A percentile compares a stretch with the other conserved stretches of the same genome.
phyloP scores from a whole-genome alignment of 2,329 filamentous ascomycete genomes.

The Clonostachys rosea region DNA sequence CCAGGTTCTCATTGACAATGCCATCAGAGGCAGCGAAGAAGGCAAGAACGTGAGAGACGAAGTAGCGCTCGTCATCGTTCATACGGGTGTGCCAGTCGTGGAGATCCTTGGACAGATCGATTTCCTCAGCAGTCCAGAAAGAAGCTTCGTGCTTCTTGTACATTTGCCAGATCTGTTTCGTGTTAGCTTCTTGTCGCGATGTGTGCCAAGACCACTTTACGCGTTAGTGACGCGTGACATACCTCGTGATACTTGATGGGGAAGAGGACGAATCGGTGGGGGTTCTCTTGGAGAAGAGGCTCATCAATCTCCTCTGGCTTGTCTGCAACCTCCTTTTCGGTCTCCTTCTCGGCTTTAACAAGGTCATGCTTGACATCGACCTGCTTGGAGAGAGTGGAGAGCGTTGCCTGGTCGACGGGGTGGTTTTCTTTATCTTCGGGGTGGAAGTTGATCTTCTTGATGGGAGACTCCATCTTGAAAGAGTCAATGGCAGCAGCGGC shows the following conservation, averaged over 20 bases:
- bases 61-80: conserved; percentile 96
- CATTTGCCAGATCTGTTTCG: conserved; percentile 93
- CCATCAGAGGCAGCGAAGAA: conserved; percentile 99
- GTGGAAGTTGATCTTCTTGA: conserved; percentile 84
- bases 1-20: conserved; percentile 98
- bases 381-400: conserved; percentile 47
- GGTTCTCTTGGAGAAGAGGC: conserved; percentile 92
- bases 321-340: conserved; percentile 36
- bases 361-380: conserved; percentile 55
- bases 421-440: conserved; percentile 78
- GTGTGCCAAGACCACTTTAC: conserved; percentile 52
- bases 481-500: conserved; percentile 81
- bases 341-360: conserved; percentile 29
- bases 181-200: conserved; percentile 28
- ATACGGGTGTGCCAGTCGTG: conserved; percentile 99
- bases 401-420: conserved; percentile 40
- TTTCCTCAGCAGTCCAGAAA: conserved; percentile 99
- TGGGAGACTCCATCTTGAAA: conserved; percentile 88
- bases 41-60: conserved; percentile 95
- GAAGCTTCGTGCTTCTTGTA: conserved; percentile 99
- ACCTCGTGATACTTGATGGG: conserved; percentile 99
- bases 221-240: conserved; percentile 58
- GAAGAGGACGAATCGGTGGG: conserved; percentile 93
- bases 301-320: conserved; percentile 74
- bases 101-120: conserved; percentile 96